A percentile compares a stretch with the other conserved stretches of the same genome.
Evolutionary conservation across 768 basidiomycete species (phyloP).

Genomic region (Heimioporus sp.): DNA sequence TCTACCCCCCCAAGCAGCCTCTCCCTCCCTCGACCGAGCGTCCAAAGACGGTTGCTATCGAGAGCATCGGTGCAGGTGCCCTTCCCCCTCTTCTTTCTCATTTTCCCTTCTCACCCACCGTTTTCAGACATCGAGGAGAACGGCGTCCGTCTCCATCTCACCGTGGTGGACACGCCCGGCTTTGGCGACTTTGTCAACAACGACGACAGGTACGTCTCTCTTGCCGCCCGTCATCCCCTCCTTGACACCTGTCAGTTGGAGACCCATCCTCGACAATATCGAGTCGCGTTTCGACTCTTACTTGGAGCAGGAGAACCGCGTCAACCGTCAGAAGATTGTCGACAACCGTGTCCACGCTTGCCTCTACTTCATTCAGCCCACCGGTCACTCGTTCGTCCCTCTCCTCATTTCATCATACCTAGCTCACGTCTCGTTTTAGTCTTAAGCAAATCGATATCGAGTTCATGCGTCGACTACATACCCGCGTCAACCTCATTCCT

Average conservation of each 20-base stretch:
- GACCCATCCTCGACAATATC: slow-evolving; percentile 97
- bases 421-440: slow-evolving; percentile 38
- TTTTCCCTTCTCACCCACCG: slow-evolving; percentile 10
- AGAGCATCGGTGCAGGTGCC: slow-evolving; percentile 95
- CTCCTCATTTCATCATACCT: too few relatives aligned
- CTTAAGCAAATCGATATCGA: slow-evolving; percentile 98
- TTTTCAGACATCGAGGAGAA: slow-evolving; percentile 95
- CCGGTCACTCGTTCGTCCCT: slow-evolving; percentile 85
- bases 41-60: slow-evolving; percentile 93
- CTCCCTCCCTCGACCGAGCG: slow-evolving; percentile 82
- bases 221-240: slow-evolving; percentile 9
- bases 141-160: slow-evolving; percentile 92
- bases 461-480: slow-evolving; percentile 97
- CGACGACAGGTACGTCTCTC: slow-evolving; percentile 76
- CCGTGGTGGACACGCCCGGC: slow-evolving; percentile 99
- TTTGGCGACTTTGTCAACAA: slow-evolving; percentile 99
- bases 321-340: slow-evolving; percentile 88
- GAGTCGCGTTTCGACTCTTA: slow-evolving; percentile 97
- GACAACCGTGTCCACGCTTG: slow-evolving; percentile 99
- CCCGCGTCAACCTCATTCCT: slow-evolving; percentile 97
- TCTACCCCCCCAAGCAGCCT: slow-evolving; percentile 88
- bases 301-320: slow-evolving; percentile 97
- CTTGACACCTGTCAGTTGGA: slow-evolving; percentile 67
- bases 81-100: slow-evolving; percentile 9
- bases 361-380: slow-evolving; percentile 98